Evolutionary conservation across 106 monocot species (phyloP), one percentile per base, ranked within the genome.

Genomic region (Vanilla planifolia): DNA sequence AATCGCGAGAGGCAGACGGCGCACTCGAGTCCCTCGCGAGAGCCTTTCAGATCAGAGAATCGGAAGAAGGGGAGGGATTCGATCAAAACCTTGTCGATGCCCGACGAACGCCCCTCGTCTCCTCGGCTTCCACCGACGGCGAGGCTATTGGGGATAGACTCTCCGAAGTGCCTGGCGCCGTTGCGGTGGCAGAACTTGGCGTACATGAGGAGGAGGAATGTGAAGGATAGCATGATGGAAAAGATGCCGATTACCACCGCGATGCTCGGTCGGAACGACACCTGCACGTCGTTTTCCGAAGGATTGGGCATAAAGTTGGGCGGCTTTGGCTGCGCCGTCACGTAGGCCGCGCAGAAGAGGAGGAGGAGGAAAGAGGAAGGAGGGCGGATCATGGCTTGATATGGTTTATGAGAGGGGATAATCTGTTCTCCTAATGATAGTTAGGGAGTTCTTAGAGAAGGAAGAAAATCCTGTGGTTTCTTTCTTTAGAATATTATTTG

Each of bases 21-120:
- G 68, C 89, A 94, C 68, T 94, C 94, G 25, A 89, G 74, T n/a
- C 85, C 83, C 2, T 51, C 71, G 16, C 67, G 63, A 40, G 79
- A 42, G 10, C 85, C 83, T 22, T 65, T 66, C 13, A 86, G 80
- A 2, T 68, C 50, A 20, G 80, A 71, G 75, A 89, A 89, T 8
- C 72, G 72, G 76, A 93, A 93, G 76, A 77, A 79, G 22, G 92
- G 92, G 43, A 93, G 84, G n/a, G 92, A 88, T 32, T 93, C 78
- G 59, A 85, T 72, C 46, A 81, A 45, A 6, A 56, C 14, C 65
- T 88, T 84, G 66, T 84, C 79, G 8, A 93, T 48, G 26, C 88
- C 85, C 39, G 81, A 79, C 59, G 57, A 69, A 2, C 60, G 35
- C 44, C n/a, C 23, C 13, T 35, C 10, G 9, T 6, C 26, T 32